phyloP scores from a whole-genome alignment of 148 eudicot genomes.

The Nyssa sinensis region DNA sequence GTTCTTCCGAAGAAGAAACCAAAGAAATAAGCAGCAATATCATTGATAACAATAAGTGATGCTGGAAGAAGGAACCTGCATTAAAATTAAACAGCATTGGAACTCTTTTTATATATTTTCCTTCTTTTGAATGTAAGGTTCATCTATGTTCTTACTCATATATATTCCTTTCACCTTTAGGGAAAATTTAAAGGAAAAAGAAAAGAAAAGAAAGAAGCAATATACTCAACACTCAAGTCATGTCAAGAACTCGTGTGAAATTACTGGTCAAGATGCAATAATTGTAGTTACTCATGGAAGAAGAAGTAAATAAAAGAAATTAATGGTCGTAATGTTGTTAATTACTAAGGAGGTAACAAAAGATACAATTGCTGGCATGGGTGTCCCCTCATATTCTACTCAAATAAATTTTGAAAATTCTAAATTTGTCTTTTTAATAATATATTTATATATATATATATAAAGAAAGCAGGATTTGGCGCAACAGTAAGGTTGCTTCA shows the following conservation, averaged over 20 bases:
- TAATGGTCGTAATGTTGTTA: background rate
- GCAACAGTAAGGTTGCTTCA: too few species aligned
- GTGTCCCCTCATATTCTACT: background rate
- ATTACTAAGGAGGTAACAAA: background rate
- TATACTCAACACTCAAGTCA: background rate
- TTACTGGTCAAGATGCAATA: background rate
- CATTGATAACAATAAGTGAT: conserved; percentile 88
- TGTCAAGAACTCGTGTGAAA: background rate
- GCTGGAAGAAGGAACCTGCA: conserved; percentile 99
- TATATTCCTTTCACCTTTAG: background rate
- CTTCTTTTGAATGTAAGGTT: background rate
- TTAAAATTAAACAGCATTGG: background rate
- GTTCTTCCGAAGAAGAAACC: conserved; percentile 94
- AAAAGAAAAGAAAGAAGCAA: background rate
- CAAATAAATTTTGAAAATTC: background rate
- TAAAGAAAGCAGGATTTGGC: too few species aligned
- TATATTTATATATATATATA: too few species aligned
- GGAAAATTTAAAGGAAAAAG: background rate
- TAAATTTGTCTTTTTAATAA: background rate
- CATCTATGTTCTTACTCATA: background rate
- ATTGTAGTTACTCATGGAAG: background rate
- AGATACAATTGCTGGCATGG: background rate
- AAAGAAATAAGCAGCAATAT: conserved; percentile 82
- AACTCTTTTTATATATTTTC: background rate
- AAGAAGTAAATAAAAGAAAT: too few species aligned